Evolutionary conservation across 202 grass and related monocot genomes (phyloP), one percentile per base, ranked within the genome.

Genomic region (Brachypodium distachyon): DNA sequence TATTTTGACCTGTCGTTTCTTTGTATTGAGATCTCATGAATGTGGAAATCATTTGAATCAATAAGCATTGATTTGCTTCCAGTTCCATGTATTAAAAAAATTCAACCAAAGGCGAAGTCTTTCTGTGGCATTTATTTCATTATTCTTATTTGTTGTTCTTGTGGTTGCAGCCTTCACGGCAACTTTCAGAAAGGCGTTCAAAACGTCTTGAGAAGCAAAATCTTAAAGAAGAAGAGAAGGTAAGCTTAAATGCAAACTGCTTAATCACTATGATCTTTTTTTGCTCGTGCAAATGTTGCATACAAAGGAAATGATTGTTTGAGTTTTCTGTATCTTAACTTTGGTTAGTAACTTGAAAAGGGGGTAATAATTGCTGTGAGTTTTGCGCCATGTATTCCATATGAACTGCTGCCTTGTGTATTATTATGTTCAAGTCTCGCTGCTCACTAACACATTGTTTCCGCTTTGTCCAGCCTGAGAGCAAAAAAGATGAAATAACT

Each of bases 141-240:
- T 57, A 51, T 87, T 83, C 34, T 87, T 54, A 83, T 75, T 67
- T 48, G 16, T 44, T 83, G 49, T 61, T 57, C 55, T 80, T 78
- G 13, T 48, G 37, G 19, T 81, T 59, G 27, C 85, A 87, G 68
- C 51, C 67, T 77, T 66, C 49, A 49, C 29, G 5, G 61, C 76
- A 75, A 18, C 76, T 70, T 76, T 77, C 32, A 57, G 86, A 88
- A 81, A 84, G 86, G 47, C 64, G 86, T 18, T 84, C 86, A 7
- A 88, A 84, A 84, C 86, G 77, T 59, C 81, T 81, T 72, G 81
- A 88, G 70, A 81, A 84, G 48, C 63, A 84, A 67, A 88, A 81
- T 77, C 81, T 80, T 78, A 58, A 77, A 84, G 72, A 65, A 55
- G 77, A 65, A 83, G 67, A 84, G 31, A 84, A 81, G 56, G 86